These are phyloP conservation scores for Mortierella sp. DNA, from an alignment of 371 early-diverging fungal genomes.

Conservation along the genomic window DNA sequence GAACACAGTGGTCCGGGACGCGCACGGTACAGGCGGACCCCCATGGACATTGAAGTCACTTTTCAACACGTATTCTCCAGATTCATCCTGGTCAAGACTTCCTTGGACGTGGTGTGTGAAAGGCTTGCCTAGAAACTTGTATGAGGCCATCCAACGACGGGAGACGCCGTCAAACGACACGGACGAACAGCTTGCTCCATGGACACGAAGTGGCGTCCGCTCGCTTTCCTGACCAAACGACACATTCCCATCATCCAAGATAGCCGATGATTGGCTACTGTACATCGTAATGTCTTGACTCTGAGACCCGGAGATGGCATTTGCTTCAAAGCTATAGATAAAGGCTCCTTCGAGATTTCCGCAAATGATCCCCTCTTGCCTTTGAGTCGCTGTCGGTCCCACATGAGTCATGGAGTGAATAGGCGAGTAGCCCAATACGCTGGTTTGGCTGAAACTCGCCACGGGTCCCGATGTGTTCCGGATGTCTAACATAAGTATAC, in stretches of 20 bases:
- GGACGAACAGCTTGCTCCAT: constrained; percentile 21
- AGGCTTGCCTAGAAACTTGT: constrained; percentile 11
- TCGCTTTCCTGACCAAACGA: background rate
- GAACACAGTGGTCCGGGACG: constrained; percentile 32
- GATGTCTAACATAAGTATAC: constrained; percentile 29
- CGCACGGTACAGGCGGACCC: constrained; percentile 19
- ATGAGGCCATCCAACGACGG: constrained; percentile 44
- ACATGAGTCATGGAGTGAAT: constrained; percentile 45
- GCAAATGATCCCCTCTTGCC: constrained; percentile 33
- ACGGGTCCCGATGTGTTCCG: constrained; percentile 23
- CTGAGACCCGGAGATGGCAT: background rate
- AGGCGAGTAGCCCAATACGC: constrained; percentile 33
- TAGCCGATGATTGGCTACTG: constrained; percentile 12
- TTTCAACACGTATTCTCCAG: constrained; percentile 14
- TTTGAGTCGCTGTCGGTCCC: constrained; percentile 7
- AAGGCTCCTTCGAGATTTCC: constrained; percentile 37
- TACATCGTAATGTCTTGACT: constrained; percentile 15
- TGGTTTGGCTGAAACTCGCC: constrained; percentile 12
- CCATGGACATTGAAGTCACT: constrained; percentile 24
- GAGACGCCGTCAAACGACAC: constrained; percentile 31
- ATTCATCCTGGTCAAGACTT: constrained; percentile 7
- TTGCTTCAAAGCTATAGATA: constrained; percentile 24
- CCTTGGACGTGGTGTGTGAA: constrained; percentile 33
- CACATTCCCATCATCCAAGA: background rate
- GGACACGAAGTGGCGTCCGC: constrained; percentile 9